phyloP scores from a whole-genome alignment of 208 protist species.

The Crithidia sp. region DNA sequence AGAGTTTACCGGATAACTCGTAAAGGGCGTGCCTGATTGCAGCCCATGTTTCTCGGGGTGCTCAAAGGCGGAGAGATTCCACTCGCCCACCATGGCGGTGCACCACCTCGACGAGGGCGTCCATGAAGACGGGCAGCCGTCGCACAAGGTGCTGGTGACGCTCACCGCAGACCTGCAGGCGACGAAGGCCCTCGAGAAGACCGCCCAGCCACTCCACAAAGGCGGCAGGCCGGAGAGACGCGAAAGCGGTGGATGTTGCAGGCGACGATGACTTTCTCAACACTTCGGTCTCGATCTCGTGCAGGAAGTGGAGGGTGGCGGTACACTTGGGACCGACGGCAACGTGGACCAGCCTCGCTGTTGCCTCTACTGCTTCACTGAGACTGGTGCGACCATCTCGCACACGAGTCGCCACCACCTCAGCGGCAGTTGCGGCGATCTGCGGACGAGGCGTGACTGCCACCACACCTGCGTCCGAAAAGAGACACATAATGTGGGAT shows the following conservation, averaged over 20 bases:
- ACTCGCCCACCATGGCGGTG: slow-evolving; percentile 49
- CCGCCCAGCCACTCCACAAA: slow-evolving; percentile 23
- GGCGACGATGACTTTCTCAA: not conserved
- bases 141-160: slow-evolving; percentile 13
- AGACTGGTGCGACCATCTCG: not conserved
- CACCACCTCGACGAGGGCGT: slow-evolving; percentile 45
- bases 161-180: slow-evolving; percentile 4
- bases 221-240: slow-evolving; percentile 12
- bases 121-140: slow-evolving; percentile 35
- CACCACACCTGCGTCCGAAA: not conserved
- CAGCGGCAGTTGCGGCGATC: not conserved
- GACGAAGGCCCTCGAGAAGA: slow-evolving; percentile 18
- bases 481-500: not conserved
- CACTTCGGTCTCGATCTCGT: slow-evolving; percentile 12
- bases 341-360: slow-evolving; percentile 5
- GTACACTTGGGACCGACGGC: slow-evolving; percentile 24
- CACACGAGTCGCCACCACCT: not conserved
- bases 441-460: not conserved
- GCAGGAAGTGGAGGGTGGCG: slow-evolving; percentile 14
- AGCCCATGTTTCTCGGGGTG: not conserved
- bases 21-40: not conserved
- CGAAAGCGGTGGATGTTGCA: slow-evolving; percentile 9
- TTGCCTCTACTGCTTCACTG: slow-evolving; percentile 8
- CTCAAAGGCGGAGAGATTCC: slow-evolving; percentile 26
- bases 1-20: not conserved